A percentile compares a stretch with the other conserved stretches of the same genome.
Conservation (phyloP, 768 basidiomycete species). For the Mycena rebaudengoi region DNA sequence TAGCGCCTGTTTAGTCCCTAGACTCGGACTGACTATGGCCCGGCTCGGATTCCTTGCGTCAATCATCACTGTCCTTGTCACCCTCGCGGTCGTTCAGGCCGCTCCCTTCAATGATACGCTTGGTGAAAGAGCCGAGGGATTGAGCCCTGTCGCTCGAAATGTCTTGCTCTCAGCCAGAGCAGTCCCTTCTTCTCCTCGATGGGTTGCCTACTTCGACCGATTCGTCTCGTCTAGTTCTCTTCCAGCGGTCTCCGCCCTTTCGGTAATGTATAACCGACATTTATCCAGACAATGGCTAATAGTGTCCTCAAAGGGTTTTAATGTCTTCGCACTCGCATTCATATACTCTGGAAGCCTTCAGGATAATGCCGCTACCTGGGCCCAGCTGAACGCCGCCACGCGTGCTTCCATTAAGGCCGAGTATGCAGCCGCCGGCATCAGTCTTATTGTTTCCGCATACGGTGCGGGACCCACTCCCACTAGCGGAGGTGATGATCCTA, state of each 20-base stretch:
- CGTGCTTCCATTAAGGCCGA: slow-evolving; percentile 54
- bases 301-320: slow-evolving; percentile 19
- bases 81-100: slow-evolving; percentile 8
- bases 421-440: slow-evolving; percentile 66
- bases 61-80: slow-evolving; percentile 16
- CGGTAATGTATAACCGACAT: not conserved
- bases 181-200: slow-evolving; percentile 9
- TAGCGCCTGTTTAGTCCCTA: not conserved
- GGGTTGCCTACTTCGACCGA: slow-evolving; percentile 24
- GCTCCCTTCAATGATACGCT: slow-evolving; percentile 6
- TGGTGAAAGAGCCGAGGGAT: slow-evolving; percentile 13
- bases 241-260: slow-evolving; percentile 1
- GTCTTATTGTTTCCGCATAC: slow-evolving; percentile 71
- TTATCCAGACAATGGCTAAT: slow-evolving; percentile 6
- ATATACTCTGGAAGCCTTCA: slow-evolving; percentile 7
- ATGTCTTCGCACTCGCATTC: slow-evolving; percentile 23
- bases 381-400: slow-evolving; percentile 4
- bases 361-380: slow-evolving; percentile 22
- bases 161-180: slow-evolving; percentile 17
- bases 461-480: slow-evolving; percentile 69
- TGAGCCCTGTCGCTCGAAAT: slow-evolving; percentile 19
- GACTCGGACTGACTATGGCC: slow-evolving; percentile 8
- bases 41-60: slow-evolving; percentile 21
- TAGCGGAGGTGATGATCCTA: slow-evolving; percentile 63
- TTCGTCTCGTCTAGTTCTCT: slow-evolving; percentile 19